Evolutionary conservation across 305 asterid genomes (phyloP).

Genomic region (Ilex paraguariensis): DNA sequence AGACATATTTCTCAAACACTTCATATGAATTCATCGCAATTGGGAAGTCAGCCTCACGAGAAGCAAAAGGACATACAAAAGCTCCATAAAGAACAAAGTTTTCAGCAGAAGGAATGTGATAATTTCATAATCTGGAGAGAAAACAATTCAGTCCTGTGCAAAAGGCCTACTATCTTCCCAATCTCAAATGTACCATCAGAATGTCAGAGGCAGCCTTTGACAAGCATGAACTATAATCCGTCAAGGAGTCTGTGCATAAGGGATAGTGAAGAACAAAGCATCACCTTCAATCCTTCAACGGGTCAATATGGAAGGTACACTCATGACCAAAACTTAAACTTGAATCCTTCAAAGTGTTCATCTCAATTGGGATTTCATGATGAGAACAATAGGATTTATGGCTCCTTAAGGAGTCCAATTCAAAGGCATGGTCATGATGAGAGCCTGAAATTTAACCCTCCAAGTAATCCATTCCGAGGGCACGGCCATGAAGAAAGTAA

Average conservation of each 20-base stretch:
- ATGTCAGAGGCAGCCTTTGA: conserved; percentile 41
- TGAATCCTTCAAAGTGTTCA: not conserved
- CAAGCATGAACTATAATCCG: conserved; percentile 13
- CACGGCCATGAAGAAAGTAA: not conserved
- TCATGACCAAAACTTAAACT: not conserved
- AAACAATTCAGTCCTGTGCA: conserved; percentile 10
- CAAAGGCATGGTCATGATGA: not conserved
- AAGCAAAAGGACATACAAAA: conserved; percentile 6
- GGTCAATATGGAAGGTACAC: not conserved
- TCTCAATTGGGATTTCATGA: not conserved
- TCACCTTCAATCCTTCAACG: not conserved
- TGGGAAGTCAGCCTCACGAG: conserved; percentile 11
- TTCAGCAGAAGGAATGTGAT: conserved; percentile 4
- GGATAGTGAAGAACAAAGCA: not conserved
- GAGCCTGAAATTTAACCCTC: not conserved
- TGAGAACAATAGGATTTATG: not conserved
- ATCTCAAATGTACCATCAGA: conserved; percentile 15
- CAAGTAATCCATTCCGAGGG: conserved; percentile 7
- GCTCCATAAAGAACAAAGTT: conserved; percentile 5
- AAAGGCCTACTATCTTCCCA: conserved; percentile 14
- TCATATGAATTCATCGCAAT: conserved; percentile 15
- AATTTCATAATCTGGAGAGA: conserved; percentile 4
- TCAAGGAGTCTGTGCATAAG: conserved; percentile 1
- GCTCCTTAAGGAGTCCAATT: not conserved
- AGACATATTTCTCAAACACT: conserved; percentile 7